Percentiles rank a stretch among this genome's conserved stretches.
phyloP scores from a whole-genome alignment of 805 yeast species.

The Candida michaelii region DNA sequence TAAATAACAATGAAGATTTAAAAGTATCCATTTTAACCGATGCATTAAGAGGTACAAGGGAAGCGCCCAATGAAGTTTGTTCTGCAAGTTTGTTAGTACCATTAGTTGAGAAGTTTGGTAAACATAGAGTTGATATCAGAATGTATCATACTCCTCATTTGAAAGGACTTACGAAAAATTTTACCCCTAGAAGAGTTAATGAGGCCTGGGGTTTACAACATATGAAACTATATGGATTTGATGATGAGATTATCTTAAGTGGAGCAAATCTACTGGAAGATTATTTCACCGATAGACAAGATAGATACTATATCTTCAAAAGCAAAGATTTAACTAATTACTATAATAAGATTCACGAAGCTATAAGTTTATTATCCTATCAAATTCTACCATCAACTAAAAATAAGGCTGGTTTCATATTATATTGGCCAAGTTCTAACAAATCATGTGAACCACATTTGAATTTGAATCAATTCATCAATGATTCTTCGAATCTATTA shows the following conservation, averaged over 20 bases:
- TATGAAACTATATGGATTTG: slow-evolving; percentile 96
- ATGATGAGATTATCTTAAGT: slow-evolving; percentile 78
- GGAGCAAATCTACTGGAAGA: slow-evolving; percentile 93
- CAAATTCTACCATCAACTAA: slow-evolving; percentile 48
- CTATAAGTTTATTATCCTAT: slow-evolving; percentile 71
- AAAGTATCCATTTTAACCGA: slow-evolving; percentile 77
- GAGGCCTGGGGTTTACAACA: slow-evolving; percentile 95
- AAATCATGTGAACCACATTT: slow-evolving; percentile 65
- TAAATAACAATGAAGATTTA: slow-evolving; percentile 57
- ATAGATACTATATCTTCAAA: slow-evolving; percentile 77
- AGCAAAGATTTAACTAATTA: slow-evolving; percentile 62
- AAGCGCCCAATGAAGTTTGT: slow-evolving; percentile 68
- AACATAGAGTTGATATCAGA: slow-evolving; percentile 70
- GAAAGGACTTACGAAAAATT: slow-evolving; percentile 58
- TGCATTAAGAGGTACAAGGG: slow-evolving; percentile 90
- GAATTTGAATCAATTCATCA: slow-evolving; percentile 50
- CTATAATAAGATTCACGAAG: slow-evolving; percentile 66
- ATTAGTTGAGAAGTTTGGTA: slow-evolving; percentile 63
- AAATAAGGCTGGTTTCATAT: slow-evolving; percentile 48
- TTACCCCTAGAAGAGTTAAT: slow-evolving; percentile 81
- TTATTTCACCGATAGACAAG: slow-evolving; percentile 93
- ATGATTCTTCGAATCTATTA: slow-evolving; percentile 55
- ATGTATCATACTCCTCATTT: slow-evolving; percentile 90
- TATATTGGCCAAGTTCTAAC: slow-evolving; percentile 76
- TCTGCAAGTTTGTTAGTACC: slow-evolving; percentile 74